Conservation (phyloP, 805 yeast species). For the Kodamaea laetipori region DNA sequence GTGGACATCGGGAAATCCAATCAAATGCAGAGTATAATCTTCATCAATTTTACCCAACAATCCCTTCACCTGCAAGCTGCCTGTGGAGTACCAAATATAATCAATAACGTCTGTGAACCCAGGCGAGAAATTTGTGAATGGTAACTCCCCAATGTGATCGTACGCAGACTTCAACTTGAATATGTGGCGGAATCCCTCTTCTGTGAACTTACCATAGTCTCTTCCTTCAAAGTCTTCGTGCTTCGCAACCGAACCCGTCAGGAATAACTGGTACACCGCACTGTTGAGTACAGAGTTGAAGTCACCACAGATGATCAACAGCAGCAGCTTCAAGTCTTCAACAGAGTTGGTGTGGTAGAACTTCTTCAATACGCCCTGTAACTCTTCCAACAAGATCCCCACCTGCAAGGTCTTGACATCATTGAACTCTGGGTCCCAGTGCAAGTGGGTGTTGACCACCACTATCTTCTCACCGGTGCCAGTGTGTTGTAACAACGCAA, state of each 20-base stretch:
- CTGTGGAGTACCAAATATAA: slow-evolving; percentile 91
- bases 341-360: slow-evolving; percentile 45
- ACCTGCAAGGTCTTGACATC: slow-evolving; percentile 97
- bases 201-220: slow-evolving; percentile 89
- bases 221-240: slow-evolving; percentile 84
- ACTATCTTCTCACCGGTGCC: slow-evolving; percentile 71
- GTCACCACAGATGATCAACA: slow-evolving; percentile 92
- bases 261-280: slow-evolving; percentile 89
- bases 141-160: slow-evolving; percentile 80
- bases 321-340: slow-evolving; percentile 59
- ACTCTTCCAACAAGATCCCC: slow-evolving; percentile 85
- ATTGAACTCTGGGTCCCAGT: slow-evolving; percentile 96
- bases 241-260: slow-evolving; percentile 75
- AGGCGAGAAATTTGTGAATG: slow-evolving; percentile 94
- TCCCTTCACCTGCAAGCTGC: slow-evolving; percentile 79
- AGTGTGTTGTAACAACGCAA: slow-evolving; percentile 70
- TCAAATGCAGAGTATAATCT: slow-evolving; percentile 70
- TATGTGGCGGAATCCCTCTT: slow-evolving; percentile 81
- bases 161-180: slow-evolving; percentile 85
- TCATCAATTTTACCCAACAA: slow-evolving; percentile 81
- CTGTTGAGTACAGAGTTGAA: slow-evolving; percentile 84
- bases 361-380: slow-evolving; percentile 64
- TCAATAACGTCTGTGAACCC: slow-evolving; percentile 91
- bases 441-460: slow-evolving; percentile 89
- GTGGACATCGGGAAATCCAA: slow-evolving; percentile 93